These are phyloP conservation scores for Solanum pinnatisectum DNA, from an alignment of 257 asterid genomes.

Conservation along the genomic window DNA sequence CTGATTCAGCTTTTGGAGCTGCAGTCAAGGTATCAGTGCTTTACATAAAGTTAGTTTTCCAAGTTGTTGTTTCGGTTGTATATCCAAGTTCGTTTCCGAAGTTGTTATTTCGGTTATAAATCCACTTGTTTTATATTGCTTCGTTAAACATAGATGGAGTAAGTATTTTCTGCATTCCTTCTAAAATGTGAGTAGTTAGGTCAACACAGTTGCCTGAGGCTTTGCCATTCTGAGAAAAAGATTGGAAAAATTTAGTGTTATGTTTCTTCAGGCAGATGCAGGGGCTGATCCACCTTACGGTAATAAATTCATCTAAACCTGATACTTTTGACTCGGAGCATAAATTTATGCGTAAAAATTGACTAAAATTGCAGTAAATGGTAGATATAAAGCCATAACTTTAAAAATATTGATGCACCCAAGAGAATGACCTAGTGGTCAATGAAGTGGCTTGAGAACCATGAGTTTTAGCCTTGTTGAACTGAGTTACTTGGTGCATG, in stretches of 20 bases:
- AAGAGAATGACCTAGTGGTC: background rate
- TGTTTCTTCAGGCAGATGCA: background rate
- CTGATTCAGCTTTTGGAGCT: slow-evolving; percentile 94
- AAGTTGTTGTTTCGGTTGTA: background rate
- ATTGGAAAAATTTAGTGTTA: background rate
- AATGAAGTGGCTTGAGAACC: background rate
- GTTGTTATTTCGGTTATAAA: background rate
- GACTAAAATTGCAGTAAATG: background rate
- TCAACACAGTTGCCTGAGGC: background rate
- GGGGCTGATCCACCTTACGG: background rate
- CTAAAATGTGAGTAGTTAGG: background rate
- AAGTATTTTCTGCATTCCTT: background rate
- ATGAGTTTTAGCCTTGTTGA: background rate
- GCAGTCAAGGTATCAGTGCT: slow-evolving; percentile 62
- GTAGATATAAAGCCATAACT: background rate
- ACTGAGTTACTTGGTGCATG: background rate
- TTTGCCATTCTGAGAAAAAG: background rate
- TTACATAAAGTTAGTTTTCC: background rate
- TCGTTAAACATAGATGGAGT: background rate
- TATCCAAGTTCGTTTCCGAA: background rate
- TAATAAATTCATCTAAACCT: background rate
- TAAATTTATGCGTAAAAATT: background rate
- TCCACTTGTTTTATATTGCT: background rate
- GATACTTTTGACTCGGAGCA: background rate
- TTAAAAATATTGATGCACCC: background rate